A percentile compares a stretch with the other conserved stretches of the same genome.
These are phyloP conservation scores for Brassica cretica DNA, from an alignment of 345 rosid species.

Conservation along the genomic window DNA sequence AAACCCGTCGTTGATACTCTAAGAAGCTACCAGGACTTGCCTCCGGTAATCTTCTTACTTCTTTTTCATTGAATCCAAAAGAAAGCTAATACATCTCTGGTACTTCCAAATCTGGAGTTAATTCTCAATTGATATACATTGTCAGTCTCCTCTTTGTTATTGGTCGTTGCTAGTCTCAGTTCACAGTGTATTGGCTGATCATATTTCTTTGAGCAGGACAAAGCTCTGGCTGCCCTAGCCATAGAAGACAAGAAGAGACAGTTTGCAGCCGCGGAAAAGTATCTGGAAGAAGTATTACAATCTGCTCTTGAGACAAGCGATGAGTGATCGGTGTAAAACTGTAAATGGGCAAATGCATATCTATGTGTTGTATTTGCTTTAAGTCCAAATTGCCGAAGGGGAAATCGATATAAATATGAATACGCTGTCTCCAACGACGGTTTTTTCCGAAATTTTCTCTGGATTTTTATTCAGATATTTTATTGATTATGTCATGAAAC, in stretches of 20 bases:
- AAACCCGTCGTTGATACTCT: constrained; percentile 86
- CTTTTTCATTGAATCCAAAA: background rate
- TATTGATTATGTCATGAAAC: constrained; percentile 31
- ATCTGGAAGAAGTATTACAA: constrained; percentile 85
- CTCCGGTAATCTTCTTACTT: constrained; percentile 60
- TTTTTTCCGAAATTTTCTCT: constrained; percentile 15
- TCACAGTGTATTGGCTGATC: constrained; percentile 12
- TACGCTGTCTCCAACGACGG: background rate
- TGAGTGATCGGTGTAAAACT: constrained; percentile 12
- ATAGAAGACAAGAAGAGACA: constrained; percentile 94
- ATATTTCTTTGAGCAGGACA: constrained; percentile 56
- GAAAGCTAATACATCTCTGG: background rate
- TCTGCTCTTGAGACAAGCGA: constrained; percentile 62
- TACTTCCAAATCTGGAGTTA: background rate
- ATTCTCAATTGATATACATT: background rate
- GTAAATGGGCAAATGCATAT: background rate
- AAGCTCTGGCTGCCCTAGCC: constrained; percentile 88
- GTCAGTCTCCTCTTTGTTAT: constrained; percentile 2
- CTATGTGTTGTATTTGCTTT: background rate
- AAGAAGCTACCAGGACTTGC: constrained; percentile 95
- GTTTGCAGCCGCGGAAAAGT: constrained; percentile 85
- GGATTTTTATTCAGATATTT: constrained; percentile 32
- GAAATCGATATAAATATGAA: background rate
- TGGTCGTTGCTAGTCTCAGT: constrained; percentile 14
- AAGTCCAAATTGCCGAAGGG: background rate